A percentile compares a stretch with the other conserved stretches of the same genome.
phyloP scores from a whole-genome alignment of 2,329 filamentous ascomycete species.

The Tolypocladium ovalisporum region DNA sequence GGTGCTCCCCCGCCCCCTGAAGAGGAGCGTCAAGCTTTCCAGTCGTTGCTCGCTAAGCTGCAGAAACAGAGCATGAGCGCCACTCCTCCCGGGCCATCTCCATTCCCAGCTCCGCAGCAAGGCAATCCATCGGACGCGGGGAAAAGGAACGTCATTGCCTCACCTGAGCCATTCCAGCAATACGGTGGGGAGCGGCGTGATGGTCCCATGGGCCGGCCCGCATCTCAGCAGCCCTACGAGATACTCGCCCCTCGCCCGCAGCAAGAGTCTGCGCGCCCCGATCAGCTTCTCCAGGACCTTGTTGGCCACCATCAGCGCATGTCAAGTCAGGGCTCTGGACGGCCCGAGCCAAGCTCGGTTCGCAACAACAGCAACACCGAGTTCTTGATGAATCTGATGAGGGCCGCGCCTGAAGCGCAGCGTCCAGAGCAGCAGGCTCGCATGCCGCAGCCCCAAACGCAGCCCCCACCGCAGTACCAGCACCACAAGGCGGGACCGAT shows the following conservation, averaged over 20 bases:
- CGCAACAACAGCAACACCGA: constrained; percentile 60
- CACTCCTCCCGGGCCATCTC: constrained; percentile 32
- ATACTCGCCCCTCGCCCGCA: constrained; percentile 40
- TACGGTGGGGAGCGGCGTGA: constrained; percentile 35
- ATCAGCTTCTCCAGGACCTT: constrained; percentile 51
- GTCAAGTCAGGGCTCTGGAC: constrained; percentile 36
- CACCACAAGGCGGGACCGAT: constrained; percentile 29
- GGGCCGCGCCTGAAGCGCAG: constrained; percentile 35
- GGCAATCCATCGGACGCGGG: constrained; percentile 12
- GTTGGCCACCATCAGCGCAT: constrained; percentile 47
- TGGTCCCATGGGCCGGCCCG: constrained; percentile 28
- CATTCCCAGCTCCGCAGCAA: constrained; percentile 30
- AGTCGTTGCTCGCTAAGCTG: constrained; percentile 71
- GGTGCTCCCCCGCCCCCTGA: constrained; percentile 26
- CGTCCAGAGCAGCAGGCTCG: constrained; percentile 34
- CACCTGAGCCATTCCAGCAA: constrained; percentile 37
- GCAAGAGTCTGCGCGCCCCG: constrained; percentile 39
- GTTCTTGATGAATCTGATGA: constrained; percentile 77
- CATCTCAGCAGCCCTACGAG: constrained; percentile 35
- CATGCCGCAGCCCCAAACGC: constrained; percentile 12
- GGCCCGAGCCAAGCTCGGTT: constrained; percentile 30
- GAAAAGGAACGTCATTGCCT: constrained; percentile 29
- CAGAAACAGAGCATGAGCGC: constrained; percentile 43
- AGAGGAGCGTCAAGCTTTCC: constrained; percentile 77
- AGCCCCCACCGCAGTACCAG: constrained; percentile 7